These are phyloP conservation scores for Saccharomycopsis sp. DNA, from an alignment of 805 yeast genomes.

Conservation along the genomic window DNA sequence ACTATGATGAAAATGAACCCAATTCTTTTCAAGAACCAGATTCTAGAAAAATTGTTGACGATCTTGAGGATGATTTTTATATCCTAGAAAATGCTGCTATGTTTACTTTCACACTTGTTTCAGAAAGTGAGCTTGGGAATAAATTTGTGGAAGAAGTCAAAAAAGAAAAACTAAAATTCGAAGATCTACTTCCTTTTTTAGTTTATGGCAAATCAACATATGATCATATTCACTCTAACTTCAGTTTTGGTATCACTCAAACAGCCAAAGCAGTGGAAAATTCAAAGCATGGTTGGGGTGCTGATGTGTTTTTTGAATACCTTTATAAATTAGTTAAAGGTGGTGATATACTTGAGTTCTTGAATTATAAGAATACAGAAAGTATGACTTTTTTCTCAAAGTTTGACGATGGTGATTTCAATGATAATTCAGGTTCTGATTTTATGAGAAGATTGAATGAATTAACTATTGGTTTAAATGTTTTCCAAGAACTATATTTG, in stretches of 20 bases:
- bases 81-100: constrained; percentile 40
- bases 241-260: constrained; percentile 9
- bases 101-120: constrained; percentile 37
- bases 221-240: constrained; percentile 44
- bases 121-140: constrained; percentile 44
- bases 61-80: constrained; percentile 32
- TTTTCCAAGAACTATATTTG: constrained; percentile 6
- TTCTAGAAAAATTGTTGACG: constrained; percentile 31
- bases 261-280: constrained; percentile 18
- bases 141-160: constrained; percentile 25
- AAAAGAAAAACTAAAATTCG: constrained; percentile 24
- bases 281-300: constrained; percentile 10
- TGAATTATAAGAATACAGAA: constrained; percentile 1
- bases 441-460: constrained; percentile 17
- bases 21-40: constrained; percentile 31
- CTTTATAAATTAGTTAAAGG: constrained; percentile 25
- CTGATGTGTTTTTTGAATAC: constrained; percentile 26
- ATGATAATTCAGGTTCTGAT: constrained; percentile 15
- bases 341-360: constrained; percentile 4
- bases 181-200: constrained; percentile 38
- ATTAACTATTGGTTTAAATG: constrained; percentile 2
- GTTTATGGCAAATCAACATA: constrained; percentile 46
- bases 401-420: constrained; percentile 13
- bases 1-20: constrained; percentile 30
- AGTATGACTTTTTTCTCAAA: constrained; percentile 9